phyloP scores from a whole-genome alignment of 768 basidiomycete species.

The Panus rudis region DNA sequence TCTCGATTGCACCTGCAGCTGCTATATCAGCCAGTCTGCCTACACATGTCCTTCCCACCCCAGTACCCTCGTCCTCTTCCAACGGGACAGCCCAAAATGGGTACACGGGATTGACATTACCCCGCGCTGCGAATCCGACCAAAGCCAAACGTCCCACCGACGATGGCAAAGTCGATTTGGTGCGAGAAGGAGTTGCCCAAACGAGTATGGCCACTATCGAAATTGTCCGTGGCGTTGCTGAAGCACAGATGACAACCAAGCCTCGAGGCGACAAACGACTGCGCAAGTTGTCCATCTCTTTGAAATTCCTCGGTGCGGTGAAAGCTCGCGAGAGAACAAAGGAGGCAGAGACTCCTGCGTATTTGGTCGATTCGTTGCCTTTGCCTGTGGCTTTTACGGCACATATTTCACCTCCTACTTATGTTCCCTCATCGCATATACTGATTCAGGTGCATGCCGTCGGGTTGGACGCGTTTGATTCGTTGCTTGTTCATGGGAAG shows the following conservation, averaged over 20 bases:
- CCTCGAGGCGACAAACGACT: constrained; percentile 10
- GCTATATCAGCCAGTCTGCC: constrained; percentile 14
- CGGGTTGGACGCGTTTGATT: constrained; percentile 71
- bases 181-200: constrained; percentile 71
- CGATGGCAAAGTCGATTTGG: constrained; percentile 61
- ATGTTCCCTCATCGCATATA: constrained; percentile 61
- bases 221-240: constrained; percentile 48
- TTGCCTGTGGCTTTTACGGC: constrained; percentile 24
- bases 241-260: constrained; percentile 3
- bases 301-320: constrained; percentile 14
- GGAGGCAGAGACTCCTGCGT: constrained; percentile 16
- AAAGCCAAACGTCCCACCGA: constrained; percentile 28
- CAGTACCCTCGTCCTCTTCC: constrained; percentile 18
- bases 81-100: constrained; percentile 19
- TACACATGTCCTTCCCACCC: constrained; percentile 25
- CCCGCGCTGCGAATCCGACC: constrained; percentile 37
- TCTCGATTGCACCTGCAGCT: not conserved
- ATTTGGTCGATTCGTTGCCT: constrained; percentile 18
- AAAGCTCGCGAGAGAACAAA: constrained; percentile 8
- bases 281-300: constrained; percentile 14
- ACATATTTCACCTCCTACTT: constrained; percentile 55
- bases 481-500: constrained; percentile 50
- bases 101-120: constrained; percentile 38
- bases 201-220: constrained; percentile 87
- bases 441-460: constrained; percentile 91